A percentile compares a stretch with the other conserved stretches of the same genome.
These are phyloP conservation scores for Neofusicoccum kwambonambiense DNA, from an alignment of 2,329 filamentous ascomycete species.

Conservation along the genomic window DNA sequence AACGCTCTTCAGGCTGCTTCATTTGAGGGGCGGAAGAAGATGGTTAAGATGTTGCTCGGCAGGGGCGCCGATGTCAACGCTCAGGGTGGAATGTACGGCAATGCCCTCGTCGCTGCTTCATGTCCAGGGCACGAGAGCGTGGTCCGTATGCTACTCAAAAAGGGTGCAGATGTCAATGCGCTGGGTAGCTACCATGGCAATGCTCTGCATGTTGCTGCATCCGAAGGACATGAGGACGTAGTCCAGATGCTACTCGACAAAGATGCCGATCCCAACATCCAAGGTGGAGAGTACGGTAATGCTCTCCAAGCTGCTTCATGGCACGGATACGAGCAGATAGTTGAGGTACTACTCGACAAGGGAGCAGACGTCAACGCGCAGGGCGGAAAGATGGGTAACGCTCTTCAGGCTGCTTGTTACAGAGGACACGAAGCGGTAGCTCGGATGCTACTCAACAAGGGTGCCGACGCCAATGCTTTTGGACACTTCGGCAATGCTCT, in stretches of 20 bases:
- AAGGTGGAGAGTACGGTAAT: conserved; percentile 9
- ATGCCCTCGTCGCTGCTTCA: conserved; percentile 20
- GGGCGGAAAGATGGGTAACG: conserved; percentile 23
- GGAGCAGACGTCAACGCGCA: conserved; percentile 25
- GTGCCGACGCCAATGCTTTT: too few relatives aligned
- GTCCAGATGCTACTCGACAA: conserved; percentile 11
- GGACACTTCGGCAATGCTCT: too few relatives aligned
- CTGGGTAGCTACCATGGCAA: neutral
- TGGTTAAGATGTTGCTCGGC: conserved; percentile 26
- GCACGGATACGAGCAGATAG: conserved; percentile 20
- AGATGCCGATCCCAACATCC: conserved; percentile 21
- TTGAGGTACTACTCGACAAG: conserved; percentile 26
- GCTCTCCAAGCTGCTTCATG: conserved; percentile 24
- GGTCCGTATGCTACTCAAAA: too few relatives aligned
- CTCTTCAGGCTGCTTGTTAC: too few relatives aligned
- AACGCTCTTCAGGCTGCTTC: conserved; percentile 25
- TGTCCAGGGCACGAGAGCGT: too few relatives aligned
- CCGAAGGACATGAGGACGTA: too few relatives aligned
- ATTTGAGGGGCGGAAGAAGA: conserved; percentile 19
- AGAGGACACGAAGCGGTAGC: too few relatives aligned
- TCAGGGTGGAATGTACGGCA: conserved; percentile 24
- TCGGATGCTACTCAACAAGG: too few relatives aligned
- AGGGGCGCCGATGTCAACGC: conserved; percentile 25
- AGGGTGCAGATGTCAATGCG: too few relatives aligned
- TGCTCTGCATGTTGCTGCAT: neutral